Evolutionary conservation across 2,329 filamentous ascomycete species (phyloP), one percentile per base, ranked within the genome.

Genomic region (Drechmeria coniospora): DNA sequence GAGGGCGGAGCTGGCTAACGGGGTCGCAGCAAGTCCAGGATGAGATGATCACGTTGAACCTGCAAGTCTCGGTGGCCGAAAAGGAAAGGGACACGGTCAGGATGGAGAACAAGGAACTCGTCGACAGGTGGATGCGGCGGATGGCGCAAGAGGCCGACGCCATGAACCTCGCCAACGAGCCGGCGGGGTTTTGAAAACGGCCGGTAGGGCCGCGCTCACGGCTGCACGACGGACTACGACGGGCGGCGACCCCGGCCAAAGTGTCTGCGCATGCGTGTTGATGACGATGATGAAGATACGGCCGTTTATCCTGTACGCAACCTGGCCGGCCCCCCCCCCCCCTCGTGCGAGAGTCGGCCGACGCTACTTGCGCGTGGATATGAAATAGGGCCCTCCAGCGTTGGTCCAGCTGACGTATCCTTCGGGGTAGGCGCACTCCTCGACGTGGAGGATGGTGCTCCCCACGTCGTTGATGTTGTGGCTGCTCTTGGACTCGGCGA

Each of bases 321-420:
- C n/a, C n/a, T n/a, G n/a, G n/a, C n/a, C n/a, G n/a, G n/a, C n/a
- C n/a, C n/a, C n/a, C n/a, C n/a, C n/a, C n/a, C n/a, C n/a, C n/a
- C n/a, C n/a, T n/a, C n/a, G n/a, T n/a, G n/a, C n/a, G n/a, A n/a
- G n/a, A n/a, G n/a, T n/a, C n/a, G n/a, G n/a, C n/a, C n/a, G n/a
- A n/a, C n/a, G 44, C 41, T 51, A 51, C 46, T 83, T 82, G 53
- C 82, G 81, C 9, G 70, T 84, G 32, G 87, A 84, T 46, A 95
- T 79, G 48, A 79, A 95, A 54, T 90, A 98, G 31, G 74, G 70
- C 16, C 87, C 87, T 15, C 76, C 75, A 28, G 76, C 72, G 38
- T 79, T 78, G 10, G 81, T 87, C 90, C 90, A 98, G 55, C 84
- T 93, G 37, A 98, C 90, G 47, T 81, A 90, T 9, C 61, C 64